Evolutionary conservation across 768 basidiomycete genomes (phyloP).

Genomic region (Clathrus columnatus): DNA sequence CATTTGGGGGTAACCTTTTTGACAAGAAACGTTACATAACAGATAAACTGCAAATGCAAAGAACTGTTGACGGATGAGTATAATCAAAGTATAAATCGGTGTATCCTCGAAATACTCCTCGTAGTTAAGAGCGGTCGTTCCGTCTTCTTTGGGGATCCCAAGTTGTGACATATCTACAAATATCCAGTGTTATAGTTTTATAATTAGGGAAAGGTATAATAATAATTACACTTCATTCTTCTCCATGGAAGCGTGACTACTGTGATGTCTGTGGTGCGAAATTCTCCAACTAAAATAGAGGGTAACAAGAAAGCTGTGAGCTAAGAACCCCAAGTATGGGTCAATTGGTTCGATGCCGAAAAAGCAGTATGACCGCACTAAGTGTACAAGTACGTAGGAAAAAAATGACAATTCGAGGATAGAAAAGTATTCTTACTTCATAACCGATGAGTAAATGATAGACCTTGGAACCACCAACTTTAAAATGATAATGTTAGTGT

Average conservation of each 20-base stretch:
- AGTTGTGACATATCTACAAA: slow-evolving; percentile 55
- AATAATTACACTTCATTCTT: slow-evolving; percentile 70
- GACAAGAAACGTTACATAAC: slow-evolving; percentile 23
- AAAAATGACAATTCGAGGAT: background rate
- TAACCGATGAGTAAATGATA: slow-evolving; percentile 54
- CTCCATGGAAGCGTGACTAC: slow-evolving; percentile 66
- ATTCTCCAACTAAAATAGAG: slow-evolving; percentile 26
- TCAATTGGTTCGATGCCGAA: slow-evolving; percentile 41
- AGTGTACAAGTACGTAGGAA: background rate
- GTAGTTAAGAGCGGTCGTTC: slow-evolving; percentile 10
- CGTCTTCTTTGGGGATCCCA: slow-evolving; percentile 33
- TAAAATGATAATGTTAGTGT: background rate
- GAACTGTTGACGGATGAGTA: slow-evolving; percentile 18
- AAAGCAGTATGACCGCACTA: slow-evolving; percentile 51
- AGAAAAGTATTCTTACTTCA: slow-evolving; percentile 36
- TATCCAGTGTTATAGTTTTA: slow-evolving; percentile 22
- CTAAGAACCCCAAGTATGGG: slow-evolving; percentile 32
- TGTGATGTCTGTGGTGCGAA: slow-evolving; percentile 64
- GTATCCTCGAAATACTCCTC: slow-evolving; percentile 25
- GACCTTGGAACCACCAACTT: slow-evolving; percentile 53
- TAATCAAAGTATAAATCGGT: slow-evolving; percentile 20
- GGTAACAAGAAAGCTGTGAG: slow-evolving; percentile 12
- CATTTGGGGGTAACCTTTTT: slow-evolving; percentile 28
- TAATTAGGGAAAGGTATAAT: slow-evolving; percentile 27
- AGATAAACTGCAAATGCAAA: slow-evolving; percentile 47